Conservation (phyloP, 2,329 filamentous ascomycete species). For the Neonectria hederae region DNA sequence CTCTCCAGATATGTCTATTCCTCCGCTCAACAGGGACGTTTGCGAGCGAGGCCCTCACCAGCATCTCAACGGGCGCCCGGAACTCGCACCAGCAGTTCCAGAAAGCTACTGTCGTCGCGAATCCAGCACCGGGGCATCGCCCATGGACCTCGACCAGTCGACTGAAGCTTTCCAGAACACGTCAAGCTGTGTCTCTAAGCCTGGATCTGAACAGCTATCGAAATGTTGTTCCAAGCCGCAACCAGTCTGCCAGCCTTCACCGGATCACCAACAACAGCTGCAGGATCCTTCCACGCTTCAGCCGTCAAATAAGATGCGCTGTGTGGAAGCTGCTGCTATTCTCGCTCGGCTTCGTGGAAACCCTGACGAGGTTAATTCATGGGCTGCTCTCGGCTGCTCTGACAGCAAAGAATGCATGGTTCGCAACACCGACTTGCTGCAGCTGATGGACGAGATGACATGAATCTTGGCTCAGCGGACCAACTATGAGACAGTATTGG, state of each 20-base stretch:
- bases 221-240: not conserved
- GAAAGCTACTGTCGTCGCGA: not conserved
- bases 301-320: slow-evolving; percentile 36
- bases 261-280: not conserved
- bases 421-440: slow-evolving; percentile 48
- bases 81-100: not conserved
- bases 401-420: slow-evolving; percentile 43
- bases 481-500: not conserved
- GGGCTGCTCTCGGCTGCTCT: slow-evolving; percentile 44
- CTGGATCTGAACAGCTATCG: not conserved
- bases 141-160: slow-evolving; percentile 12
- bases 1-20: not conserved
- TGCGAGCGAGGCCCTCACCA: slow-evolving; percentile 5
- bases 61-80: not conserved
- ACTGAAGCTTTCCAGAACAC: not conserved
- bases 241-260: not conserved
- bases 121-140: not conserved
- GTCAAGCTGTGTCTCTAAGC: not conserved
- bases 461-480: not conserved
- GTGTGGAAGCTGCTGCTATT: slow-evolving; percentile 44
- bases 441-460: slow-evolving; percentile 45
- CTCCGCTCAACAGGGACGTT: slow-evolving; percentile 10
- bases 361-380: slow-evolving; percentile 39
- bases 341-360: slow-evolving; percentile 53
- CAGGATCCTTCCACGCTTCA: not conserved